phyloP scores from a whole-genome alignment of 345 rosid species.

The Angophora floribunda region DNA sequence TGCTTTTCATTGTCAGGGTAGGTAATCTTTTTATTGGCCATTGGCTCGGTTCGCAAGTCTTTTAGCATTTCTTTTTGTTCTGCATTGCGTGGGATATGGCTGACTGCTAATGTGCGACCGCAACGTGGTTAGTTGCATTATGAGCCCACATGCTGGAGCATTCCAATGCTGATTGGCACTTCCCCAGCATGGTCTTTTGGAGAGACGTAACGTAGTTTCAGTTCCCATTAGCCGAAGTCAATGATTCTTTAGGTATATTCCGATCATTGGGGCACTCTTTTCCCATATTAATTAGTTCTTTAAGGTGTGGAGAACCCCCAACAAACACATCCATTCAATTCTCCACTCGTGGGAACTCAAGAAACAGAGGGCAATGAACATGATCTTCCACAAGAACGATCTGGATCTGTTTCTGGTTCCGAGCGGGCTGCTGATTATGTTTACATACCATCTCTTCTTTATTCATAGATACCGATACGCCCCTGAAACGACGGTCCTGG shows the following conservation, averaged over 20 bases:
- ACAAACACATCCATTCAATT: background rate
- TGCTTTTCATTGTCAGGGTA: background rate
- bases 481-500: constrained; percentile 57
- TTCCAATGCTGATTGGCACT: background rate
- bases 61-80: background rate
- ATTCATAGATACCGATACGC: constrained; percentile 42
- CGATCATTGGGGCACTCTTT: background rate
- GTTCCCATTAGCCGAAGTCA: background rate
- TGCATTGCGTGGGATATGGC: background rate
- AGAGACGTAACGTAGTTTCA: background rate
- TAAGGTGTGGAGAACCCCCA: background rate
- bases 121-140: background rate
- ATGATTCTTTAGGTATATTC: background rate
- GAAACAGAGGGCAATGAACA: background rate
- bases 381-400: constrained; percentile 23
- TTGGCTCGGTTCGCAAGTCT: background rate
- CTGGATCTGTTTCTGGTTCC: constrained; percentile 75
- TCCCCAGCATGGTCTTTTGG: background rate
- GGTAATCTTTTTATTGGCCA: background rate
- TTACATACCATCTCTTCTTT: constrained; percentile 49
- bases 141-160: background rate
- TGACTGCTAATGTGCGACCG: background rate
- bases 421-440: constrained; percentile 39
- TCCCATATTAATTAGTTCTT: background rate
- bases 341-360: background rate